phyloP scores from a whole-genome alignment of 441 rosid genomes.

The Erodium chrysanthum region DNA sequence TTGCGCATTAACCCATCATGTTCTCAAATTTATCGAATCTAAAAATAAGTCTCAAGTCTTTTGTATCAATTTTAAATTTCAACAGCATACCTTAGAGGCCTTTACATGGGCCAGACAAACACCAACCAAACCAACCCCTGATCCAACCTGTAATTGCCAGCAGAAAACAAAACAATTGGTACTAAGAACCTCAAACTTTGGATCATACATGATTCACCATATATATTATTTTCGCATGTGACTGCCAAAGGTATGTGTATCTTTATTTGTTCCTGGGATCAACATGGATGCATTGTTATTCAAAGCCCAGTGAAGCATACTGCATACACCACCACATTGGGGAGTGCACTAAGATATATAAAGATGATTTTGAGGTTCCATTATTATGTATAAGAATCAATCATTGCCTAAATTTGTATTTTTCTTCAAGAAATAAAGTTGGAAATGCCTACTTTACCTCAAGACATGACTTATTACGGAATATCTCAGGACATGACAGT shows the following conservation, averaged over 20 bases:
- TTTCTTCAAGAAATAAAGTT: slow-evolving; percentile 7
- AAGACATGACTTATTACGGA: slow-evolving; percentile 58
- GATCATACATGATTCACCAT: background rate
- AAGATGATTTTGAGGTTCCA: background rate
- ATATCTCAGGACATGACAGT: slow-evolving; percentile 67
- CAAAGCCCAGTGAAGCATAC: background rate
- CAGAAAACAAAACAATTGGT: background rate
- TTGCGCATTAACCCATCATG: too few species aligned
- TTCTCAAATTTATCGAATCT: too few species aligned
- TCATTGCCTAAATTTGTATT: too few species aligned
- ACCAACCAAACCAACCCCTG: slow-evolving; percentile 84
- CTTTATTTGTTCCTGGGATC: background rate
- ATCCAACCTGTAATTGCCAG: slow-evolving; percentile 52
- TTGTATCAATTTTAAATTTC: background rate
- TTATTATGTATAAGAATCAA: background rate
- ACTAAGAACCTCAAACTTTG: background rate
- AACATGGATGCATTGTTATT: background rate
- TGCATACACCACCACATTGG: background rate
- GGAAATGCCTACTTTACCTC: slow-evolving; percentile 43
- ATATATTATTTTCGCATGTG: background rate
- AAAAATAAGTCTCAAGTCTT: background rate
- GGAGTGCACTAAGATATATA: background rate
- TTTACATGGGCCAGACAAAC: slow-evolving; percentile 67
- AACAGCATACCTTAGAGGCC: slow-evolving; percentile 52
- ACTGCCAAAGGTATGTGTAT: background rate